phyloP scores from a whole-genome alignment of 169 alveolate species.

The Cryptosporidium ubiquitum region DNA sequence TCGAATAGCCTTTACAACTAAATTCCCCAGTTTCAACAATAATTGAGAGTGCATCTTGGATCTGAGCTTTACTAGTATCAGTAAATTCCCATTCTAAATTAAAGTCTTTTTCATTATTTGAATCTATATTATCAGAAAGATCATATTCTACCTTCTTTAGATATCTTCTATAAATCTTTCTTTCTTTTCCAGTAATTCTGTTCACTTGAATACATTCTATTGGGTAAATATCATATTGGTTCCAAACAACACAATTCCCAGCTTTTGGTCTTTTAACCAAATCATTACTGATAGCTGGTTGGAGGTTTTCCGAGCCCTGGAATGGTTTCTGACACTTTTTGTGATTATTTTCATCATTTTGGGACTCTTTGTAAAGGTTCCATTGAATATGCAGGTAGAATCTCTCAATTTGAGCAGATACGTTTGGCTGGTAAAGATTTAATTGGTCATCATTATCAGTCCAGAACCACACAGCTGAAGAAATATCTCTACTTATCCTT shows the following conservation, averaged over 20 bases:
- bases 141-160: conserved; percentile 13
- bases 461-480: conserved; percentile 73
- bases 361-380: conserved; percentile 37
- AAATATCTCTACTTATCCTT: conserved; percentile 69
- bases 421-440: conserved; percentile 64
- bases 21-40: conserved; percentile 69
- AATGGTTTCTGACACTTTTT: background rate
- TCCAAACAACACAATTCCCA: conserved; percentile 54
- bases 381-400: conserved; percentile 68
- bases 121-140: background rate
- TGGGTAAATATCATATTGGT: conserved; percentile 69
- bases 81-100: conserved; percentile 71
- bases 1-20: conserved; percentile 26
- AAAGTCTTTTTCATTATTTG: conserved; percentile 7
- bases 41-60: conserved; percentile 58
- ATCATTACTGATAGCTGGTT: background rate
- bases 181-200: conserved; percentile 71
- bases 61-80: conserved; percentile 43
- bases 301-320: background rate
- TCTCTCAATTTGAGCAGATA: conserved; percentile 71
- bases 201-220: conserved; percentile 59
- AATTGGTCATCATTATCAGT: conserved; percentile 60
- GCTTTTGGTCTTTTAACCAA: conserved; percentile 48
- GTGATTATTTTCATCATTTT: background rate
- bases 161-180: conserved; percentile 44